Conservation (phyloP, 192 early-diverging fungal genomes). For the Diversispora epigaea region DNA sequence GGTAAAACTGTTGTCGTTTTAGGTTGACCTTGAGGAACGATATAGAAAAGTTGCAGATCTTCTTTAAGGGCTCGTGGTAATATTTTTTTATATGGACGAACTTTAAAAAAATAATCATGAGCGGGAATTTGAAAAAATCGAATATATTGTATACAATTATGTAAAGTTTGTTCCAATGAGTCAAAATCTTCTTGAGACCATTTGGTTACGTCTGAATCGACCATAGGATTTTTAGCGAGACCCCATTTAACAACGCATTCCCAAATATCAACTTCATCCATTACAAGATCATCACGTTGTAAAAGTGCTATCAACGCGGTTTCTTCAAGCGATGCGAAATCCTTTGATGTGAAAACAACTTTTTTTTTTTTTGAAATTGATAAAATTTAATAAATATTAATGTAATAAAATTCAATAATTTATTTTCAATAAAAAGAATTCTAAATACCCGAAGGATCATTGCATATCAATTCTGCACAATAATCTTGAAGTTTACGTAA, state of each 20-base stretch:
- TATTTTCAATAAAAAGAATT: not conserved
- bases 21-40: not conserved
- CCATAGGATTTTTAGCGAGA: not conserved
- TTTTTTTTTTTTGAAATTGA: not conserved
- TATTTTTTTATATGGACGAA: constrained; percentile 13
- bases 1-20: not conserved
- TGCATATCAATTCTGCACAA: not conserved
- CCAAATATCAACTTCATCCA: constrained; percentile 24
- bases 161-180: not conserved
- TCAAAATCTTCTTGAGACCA: constrained; percentile 1
- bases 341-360: not conserved
- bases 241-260: constrained; percentile 16
- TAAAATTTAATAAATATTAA: not conserved
- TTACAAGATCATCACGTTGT: constrained; percentile 16
- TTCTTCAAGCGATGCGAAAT: constrained; percentile 9
- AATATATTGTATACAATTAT: not conserved
- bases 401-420: not conserved
- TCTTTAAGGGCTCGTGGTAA: not conserved
- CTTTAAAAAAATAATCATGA: constrained; percentile 13
- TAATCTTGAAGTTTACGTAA: not conserved
- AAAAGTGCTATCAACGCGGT: not conserved
- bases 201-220: not conserved
- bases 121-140: constrained; percentile 26
- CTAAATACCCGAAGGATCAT: not conserved
- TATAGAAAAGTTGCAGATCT: not conserved